Base-by-base conservation (phyloP, 2,329 filamentous ascomycete genomes). In the Aspergillus costaricaensis region DNA sequence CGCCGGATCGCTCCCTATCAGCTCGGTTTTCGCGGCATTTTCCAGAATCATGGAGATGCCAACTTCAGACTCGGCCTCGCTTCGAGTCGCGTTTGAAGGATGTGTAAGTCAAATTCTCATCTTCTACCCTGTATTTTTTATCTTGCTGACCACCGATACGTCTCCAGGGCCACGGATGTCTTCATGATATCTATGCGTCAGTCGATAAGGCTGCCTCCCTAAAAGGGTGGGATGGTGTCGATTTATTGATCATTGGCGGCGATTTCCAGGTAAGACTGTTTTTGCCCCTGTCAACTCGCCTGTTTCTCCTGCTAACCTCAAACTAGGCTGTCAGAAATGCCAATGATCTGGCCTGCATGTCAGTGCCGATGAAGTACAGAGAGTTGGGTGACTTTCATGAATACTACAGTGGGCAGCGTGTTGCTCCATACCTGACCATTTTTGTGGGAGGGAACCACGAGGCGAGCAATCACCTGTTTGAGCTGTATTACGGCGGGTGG, bases 381-480 rank as follows among this genome's bases (percentile, higher is more conserved):
- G 81, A 86, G 47, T 88, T 99, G 70, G 92, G 91, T 38, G 95
- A 99, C 75, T 99, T 98, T 69, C 91, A 94, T 70, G 87, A 92
- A 64, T 99, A 98, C 81, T 99, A 99, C 76, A 90, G 88, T 55
- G 95, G 95, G 50, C 76, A 80, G 17, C 86, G 86, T 58, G 85
- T 76, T 47, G 95, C 95, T 0, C 95, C 95, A 0, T 96, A 92
- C 72, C 83, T 96, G 49, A 99, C 95, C 15, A 81, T 98, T 48
- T 98, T 98, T 77, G 88, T 96, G 54, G 93, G 89, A 47, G 95
- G 95, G 2, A 99, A 99, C 73, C 95, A 99, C 71, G 95, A 99
- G 79, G 94, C 95, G 0, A 91, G 91, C 70, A 92, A 91, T 54
- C 88, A 98, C 76, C 81, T 96, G 5, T 95, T 88, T 82, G 95